phyloP scores from a whole-genome alignment of 202 grass and related monocot species.

The Cymbopogon flexuosus region DNA sequence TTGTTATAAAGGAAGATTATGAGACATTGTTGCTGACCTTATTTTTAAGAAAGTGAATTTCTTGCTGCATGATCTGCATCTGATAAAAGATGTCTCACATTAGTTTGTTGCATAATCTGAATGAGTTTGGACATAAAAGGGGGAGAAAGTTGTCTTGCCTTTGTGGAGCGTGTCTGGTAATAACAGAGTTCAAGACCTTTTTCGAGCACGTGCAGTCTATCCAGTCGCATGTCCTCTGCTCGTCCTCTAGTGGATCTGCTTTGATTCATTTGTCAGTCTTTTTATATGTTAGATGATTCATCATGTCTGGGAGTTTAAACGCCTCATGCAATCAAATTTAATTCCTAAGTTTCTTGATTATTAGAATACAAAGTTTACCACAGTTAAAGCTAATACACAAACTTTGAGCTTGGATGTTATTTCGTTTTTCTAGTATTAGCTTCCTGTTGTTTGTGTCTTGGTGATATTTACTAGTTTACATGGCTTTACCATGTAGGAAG shows the following conservation, averaged over 20 bases:
- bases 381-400: constrained; percentile 13
- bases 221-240: constrained; percentile 39
- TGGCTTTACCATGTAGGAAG: background rate
- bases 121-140: background rate
- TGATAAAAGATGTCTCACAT: constrained; percentile 28
- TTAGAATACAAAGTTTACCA: background rate
- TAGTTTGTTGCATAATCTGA: background rate
- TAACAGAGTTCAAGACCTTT: constrained; percentile 56
- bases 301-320: background rate
- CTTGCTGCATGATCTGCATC: constrained; percentile 79
- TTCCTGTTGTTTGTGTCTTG: constrained; percentile 7
- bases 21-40: constrained; percentile 44
- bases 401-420: background rate
- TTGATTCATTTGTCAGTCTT: background rate
- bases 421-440: constrained; percentile 23
- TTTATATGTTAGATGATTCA: background rate
- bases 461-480: background rate
- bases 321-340: background rate
- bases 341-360: background rate
- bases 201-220: constrained; percentile 49
- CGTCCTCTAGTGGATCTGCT: constrained; percentile 44
- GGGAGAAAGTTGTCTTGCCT: constrained; percentile 33
- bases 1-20: background rate
- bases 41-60: constrained; percentile 66
- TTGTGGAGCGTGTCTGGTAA: constrained; percentile 44